These are phyloP conservation scores for Nepenthes mirabilis DNA, from an alignment of 148 eudicot species.

Conservation along the genomic window DNA sequence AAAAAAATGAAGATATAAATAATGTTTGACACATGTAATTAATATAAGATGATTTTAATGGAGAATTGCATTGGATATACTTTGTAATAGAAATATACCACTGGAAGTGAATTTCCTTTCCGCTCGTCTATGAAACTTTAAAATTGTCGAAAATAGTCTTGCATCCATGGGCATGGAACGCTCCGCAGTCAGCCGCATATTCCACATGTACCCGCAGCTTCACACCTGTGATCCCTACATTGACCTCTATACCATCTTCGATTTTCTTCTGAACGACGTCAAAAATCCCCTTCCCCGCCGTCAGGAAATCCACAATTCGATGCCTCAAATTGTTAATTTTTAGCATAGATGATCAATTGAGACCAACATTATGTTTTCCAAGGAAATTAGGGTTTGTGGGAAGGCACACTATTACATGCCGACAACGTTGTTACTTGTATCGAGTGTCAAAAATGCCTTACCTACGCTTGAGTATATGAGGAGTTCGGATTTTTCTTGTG, in stretches of 20 bases:
- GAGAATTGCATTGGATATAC: no score
- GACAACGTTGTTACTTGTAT: slow-evolving; percentile 47
- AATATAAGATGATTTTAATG: no score
- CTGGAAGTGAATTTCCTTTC: slow-evolving; percentile 26
- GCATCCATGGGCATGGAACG: slow-evolving; percentile 47
- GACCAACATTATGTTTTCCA: slow-evolving; percentile 51
- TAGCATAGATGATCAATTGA: slow-evolving; percentile 38
- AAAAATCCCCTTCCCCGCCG: slow-evolving; percentile 26
- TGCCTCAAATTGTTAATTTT: slow-evolving; percentile 73
- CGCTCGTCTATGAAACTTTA: slow-evolving; percentile 34
- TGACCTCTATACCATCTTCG: slow-evolving; percentile 49
- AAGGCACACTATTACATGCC: slow-evolving; percentile 21
- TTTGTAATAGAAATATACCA: no score
- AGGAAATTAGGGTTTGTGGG: slow-evolving; percentile 50
- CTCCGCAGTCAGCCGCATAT: slow-evolving; percentile 47
- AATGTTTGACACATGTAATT: no score
- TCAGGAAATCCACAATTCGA: slow-evolving; percentile 33
- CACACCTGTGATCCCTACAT: slow-evolving; percentile 54
- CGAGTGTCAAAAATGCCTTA: slow-evolving; percentile 35
- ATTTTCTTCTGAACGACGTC: slow-evolving; percentile 51
- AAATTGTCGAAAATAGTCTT: slow-evolving; percentile 42
- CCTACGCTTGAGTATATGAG: slow-evolving; percentile 40
- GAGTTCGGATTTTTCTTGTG: slow-evolving; percentile 35
- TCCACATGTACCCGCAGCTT: slow-evolving; percentile 66
- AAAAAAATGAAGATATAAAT: no score